Percentiles rank a stretch among this genome's conserved stretches.
Evolutionary conservation across 2,329 filamentous ascomycete genomes (phyloP).

Genomic region (Colletotrichum sp.): DNA sequence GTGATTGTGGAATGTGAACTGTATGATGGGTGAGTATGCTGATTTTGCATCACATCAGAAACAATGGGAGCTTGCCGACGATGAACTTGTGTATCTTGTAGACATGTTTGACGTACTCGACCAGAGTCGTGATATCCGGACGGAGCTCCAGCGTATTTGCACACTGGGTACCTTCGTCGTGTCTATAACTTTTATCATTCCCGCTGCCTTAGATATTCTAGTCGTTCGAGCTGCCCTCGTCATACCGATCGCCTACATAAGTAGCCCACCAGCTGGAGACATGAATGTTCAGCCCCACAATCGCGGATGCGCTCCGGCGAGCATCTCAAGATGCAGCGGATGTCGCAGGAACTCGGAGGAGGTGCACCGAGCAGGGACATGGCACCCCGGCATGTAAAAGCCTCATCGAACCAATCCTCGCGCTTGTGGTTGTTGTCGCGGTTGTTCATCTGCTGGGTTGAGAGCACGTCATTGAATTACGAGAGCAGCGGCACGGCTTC

Average conservation of each 20-base stretch:
- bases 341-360: not conserved
- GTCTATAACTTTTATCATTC: too few species aligned
- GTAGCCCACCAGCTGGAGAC: not conserved
- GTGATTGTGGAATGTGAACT: not conserved
- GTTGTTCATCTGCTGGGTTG: not conserved
- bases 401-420: not conserved
- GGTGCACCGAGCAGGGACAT: not conserved
- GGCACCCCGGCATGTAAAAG: not conserved
- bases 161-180: too few species aligned
- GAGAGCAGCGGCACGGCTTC: not conserved
- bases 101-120: too few species aligned
- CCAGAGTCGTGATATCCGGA: too few species aligned
- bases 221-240: too few species aligned
- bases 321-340: not conserved
- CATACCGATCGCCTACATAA: accelerated
- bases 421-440: not conserved
- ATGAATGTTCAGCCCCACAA: not conserved
- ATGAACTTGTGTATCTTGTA: too few species aligned
- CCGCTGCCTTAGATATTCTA: too few species aligned
- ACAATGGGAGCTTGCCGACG: not conserved
- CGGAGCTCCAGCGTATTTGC: too few species aligned
- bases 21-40: accelerated
- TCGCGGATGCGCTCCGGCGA: not conserved
- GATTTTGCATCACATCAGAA: not conserved
- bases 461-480: not conserved